Conservation (phyloP, 768 basidiomycete genomes). For the Cystobasidium tubakii region DNA sequence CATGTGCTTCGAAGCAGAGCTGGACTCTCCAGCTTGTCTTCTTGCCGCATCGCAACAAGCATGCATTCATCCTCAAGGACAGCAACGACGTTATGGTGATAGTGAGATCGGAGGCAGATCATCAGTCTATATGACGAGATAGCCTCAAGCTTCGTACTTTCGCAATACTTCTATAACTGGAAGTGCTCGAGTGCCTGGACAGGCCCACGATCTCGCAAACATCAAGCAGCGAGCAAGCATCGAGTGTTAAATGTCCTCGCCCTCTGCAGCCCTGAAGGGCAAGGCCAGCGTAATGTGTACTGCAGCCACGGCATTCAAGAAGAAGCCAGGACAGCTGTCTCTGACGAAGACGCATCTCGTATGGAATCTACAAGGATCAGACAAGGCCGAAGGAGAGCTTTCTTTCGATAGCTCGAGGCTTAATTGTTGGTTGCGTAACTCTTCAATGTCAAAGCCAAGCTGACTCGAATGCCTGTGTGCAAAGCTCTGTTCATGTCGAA, state of each 20-base stretch:
- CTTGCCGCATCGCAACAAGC: neutral
- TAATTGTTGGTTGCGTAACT: neutral
- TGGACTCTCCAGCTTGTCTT: neutral
- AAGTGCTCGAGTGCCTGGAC: no score
- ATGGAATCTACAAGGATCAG: constrained; percentile 73
- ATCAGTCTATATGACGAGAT: no score
- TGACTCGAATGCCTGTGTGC: constrained; percentile 37
- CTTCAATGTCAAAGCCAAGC: constrained; percentile 43
- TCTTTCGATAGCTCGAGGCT: constrained; percentile 60
- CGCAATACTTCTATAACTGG: no score
- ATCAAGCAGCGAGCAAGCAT: no score
- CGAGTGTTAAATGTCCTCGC: neutral
- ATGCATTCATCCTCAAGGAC: neutral
- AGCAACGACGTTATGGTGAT: neutral
- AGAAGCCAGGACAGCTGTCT: constrained; percentile 66
- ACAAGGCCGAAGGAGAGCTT: constrained; percentile 59
- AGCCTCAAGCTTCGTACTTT: no score
- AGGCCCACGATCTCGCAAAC: no score
- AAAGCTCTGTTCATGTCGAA: constrained; percentile 85
- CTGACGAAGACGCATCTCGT: constrained; percentile 67
- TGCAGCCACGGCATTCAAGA: constrained; percentile 63
- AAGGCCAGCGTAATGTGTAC: constrained; percentile 30
- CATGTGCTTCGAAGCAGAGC: no score
- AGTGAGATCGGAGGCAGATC: no score
- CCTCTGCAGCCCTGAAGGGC: constrained; percentile 10